phyloP scores from a whole-genome alignment of 495 filamentous ascomycete species.

The Podospora conica region DNA sequence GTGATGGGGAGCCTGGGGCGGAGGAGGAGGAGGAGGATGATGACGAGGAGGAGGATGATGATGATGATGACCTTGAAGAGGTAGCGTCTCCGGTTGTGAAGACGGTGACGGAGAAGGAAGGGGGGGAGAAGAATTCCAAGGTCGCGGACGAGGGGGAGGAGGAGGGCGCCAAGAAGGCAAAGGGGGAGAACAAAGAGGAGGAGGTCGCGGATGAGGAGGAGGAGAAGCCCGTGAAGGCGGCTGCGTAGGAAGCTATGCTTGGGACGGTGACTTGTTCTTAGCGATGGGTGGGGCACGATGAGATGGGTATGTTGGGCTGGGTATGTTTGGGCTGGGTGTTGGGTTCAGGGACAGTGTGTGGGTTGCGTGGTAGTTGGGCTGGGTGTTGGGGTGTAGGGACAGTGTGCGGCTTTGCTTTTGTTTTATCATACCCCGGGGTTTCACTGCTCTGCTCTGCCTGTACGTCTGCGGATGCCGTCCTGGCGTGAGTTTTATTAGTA shows the following conservation, averaged over 20 bases:
- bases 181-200: background rate
- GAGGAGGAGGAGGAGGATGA: slow-evolving; percentile 10
- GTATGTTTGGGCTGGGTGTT: background rate
- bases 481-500: background rate
- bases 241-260: background rate
- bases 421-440: background rate
- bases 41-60: background rate
- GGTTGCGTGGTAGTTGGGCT: too few species aligned
- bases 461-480: background rate
- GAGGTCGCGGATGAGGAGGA: background rate
- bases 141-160: background rate
- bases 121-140: background rate
- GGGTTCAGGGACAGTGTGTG: background rate
- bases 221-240: background rate
- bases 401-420: background rate
- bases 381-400: background rate
- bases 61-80: background rate
- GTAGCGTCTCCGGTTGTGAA: background rate
- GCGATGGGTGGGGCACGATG: background rate
- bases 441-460: background rate
- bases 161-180: background rate
- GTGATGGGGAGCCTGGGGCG: background rate
- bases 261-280: background rate
- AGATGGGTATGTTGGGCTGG: background rate
- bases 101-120: background rate